Conservation (phyloP, 768 basidiomycete species). For the Cystobasidiopsis lactophilus region DNA sequence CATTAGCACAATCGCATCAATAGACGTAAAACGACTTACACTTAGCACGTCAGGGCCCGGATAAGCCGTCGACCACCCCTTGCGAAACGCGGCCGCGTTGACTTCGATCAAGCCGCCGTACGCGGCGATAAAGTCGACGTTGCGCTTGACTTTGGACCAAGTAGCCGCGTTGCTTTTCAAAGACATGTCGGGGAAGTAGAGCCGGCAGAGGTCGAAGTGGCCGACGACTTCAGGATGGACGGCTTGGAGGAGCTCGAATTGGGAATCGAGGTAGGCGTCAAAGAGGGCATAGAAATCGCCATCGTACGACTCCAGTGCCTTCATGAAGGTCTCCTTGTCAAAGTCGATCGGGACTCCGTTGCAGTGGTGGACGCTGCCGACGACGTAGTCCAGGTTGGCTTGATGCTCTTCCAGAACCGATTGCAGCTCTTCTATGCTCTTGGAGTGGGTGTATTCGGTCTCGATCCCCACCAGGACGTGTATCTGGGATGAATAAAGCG, state of each 20-base stretch:
- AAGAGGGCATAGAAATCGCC: conserved; percentile 19
- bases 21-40: conserved; percentile 28
- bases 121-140: conserved; percentile 43
- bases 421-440: conserved; percentile 41
- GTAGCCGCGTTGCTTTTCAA: conserved; percentile 32
- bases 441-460: conserved; percentile 59
- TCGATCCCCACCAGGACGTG: conserved; percentile 69
- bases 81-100: conserved; percentile 78
- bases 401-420: conserved; percentile 32
- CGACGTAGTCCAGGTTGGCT: conserved; percentile 54
- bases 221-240: conserved; percentile 75
- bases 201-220: conserved; percentile 75
- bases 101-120: conserved; percentile 88
- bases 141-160: conserved; percentile 46
- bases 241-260: conserved; percentile 43
- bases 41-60: conserved; percentile 55
- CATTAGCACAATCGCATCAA: background rate
- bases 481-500: conserved; percentile 40
- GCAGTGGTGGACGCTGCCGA: conserved; percentile 86
- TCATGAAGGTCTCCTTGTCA: conserved; percentile 46
- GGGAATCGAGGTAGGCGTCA: conserved; percentile 59
- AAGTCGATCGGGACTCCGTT: conserved; percentile 77
- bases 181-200: conserved; percentile 41
- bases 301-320: conserved; percentile 32
- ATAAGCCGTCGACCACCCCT: conserved; percentile 68